These are phyloP conservation scores for Curvularia verruculosa DNA, from an alignment of 2,329 filamentous ascomycete genomes.

Conservation along the genomic window DNA sequence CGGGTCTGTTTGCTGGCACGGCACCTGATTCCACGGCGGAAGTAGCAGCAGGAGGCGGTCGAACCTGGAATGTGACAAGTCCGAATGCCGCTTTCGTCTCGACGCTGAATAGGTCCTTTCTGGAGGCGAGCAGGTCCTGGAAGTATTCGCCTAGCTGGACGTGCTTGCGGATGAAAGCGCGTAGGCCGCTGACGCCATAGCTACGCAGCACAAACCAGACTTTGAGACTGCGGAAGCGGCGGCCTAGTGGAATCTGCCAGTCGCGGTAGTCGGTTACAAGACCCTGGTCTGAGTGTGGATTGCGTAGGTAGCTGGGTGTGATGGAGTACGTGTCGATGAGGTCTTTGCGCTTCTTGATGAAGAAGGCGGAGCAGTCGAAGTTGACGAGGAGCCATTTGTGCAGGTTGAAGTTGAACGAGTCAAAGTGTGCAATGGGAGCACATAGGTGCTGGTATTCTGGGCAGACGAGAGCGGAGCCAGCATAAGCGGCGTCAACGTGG, in stretches of 20 bases:
- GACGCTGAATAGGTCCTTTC: conserved; percentile 76
- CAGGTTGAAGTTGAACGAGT: conserved; percentile 94
- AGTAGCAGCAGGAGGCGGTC: conserved; percentile 16
- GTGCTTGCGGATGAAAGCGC: conserved; percentile 72
- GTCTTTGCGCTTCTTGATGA: conserved; percentile 74
- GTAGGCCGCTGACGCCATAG: conserved; percentile 79
- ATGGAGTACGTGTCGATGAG: conserved; percentile 82
- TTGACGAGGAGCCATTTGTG: conserved; percentile 97
- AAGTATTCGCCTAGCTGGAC: conserved; percentile 75
- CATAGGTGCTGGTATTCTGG: conserved; percentile 78
- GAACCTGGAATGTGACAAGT: conserved; percentile 76
- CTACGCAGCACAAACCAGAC: conserved; percentile 92
- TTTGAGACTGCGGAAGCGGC: conserved; percentile 87
- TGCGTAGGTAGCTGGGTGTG: conserved; percentile 80
- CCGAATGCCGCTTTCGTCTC: conserved; percentile 77
- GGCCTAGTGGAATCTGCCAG: conserved; percentile 93
- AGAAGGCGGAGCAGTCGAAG: conserved; percentile 82
- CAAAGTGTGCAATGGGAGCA: conserved; percentile 68
- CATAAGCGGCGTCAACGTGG: conserved; percentile 92
- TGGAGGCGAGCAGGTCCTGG: conserved; percentile 61
- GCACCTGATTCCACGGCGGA: not conserved
- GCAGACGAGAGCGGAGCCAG: conserved; percentile 81
- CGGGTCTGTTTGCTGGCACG: conserved; percentile 17
- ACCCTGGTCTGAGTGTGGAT: conserved; percentile 78
- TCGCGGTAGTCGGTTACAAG: conserved; percentile 94